phyloP scores from a whole-genome alignment of 2,329 filamentous ascomycete species.

The Ophiostoma sp. region DNA sequence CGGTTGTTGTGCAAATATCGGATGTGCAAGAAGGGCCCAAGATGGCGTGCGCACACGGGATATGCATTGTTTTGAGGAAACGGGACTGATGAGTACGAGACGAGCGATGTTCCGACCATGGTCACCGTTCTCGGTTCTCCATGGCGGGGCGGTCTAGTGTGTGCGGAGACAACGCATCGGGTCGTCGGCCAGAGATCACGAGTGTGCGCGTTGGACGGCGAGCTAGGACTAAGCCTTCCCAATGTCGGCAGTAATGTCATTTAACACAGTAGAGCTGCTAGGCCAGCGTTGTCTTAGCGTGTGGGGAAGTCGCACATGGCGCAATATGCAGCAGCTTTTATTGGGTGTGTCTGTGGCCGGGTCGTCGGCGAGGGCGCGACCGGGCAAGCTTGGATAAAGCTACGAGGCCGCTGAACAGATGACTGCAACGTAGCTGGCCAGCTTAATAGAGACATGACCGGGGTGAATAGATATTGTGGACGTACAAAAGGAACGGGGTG shows the following conservation, averaged over 20 bases:
- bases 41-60: neutral
- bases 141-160: neutral
- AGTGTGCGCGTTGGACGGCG: neutral
- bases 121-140: neutral
- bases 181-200: neutral
- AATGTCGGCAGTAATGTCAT: neutral
- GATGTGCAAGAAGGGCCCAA: neutral
- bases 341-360: neutral
- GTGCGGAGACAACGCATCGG: neutral
- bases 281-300: neutral
- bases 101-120: neutral
- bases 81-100: no score
- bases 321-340: neutral
- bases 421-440: no score
- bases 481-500: neutral
- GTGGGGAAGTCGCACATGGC: neutral
- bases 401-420: neutral
- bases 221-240: neutral
- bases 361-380: neutral
- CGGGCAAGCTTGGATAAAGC: neutral
- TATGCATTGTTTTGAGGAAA: neutral
- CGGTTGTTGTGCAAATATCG: neutral
- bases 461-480: neutral
- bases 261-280: neutral
- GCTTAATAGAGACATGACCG: neutral